Evolutionary conservation across 2,329 filamentous ascomycete genomes (phyloP).

Genomic region (Alternaria burnsii): DNA sequence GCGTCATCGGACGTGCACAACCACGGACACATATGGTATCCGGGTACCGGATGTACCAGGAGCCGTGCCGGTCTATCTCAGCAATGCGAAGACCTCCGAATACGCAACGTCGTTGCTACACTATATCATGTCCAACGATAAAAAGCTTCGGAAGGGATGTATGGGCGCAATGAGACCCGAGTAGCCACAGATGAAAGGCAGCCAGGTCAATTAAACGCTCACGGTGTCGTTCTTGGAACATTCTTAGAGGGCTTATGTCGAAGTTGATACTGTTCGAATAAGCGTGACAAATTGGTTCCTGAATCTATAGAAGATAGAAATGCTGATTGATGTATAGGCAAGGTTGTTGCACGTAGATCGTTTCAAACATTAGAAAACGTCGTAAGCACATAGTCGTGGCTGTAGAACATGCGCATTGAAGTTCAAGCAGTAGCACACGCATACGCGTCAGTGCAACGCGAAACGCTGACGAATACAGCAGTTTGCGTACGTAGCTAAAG

Average conservation of each 20-base stretch:
- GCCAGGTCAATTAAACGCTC: slow-evolving; percentile 52
- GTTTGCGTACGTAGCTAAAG: neutral
- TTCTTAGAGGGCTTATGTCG: slow-evolving; percentile 52
- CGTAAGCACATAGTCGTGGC: neutral
- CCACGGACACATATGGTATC: neutral
- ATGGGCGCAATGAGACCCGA: slow-evolving; percentile 51
- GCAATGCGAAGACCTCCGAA: neutral
- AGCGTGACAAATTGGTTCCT: slow-evolving; percentile 54
- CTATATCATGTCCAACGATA: neutral
- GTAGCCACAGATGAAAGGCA: slow-evolving; percentile 43
- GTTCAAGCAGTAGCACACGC: neutral
- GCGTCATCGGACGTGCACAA: neutral
- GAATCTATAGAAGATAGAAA: neutral
- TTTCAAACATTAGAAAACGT: neutral
- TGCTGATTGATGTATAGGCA: neutral
- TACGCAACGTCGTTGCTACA: too few relatives aligned
- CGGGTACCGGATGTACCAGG: neutral
- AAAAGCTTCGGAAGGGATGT: slow-evolving; percentile 27
- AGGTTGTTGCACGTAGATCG: neutral
- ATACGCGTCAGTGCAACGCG: neutral
- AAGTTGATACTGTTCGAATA: slow-evolving; percentile 48
- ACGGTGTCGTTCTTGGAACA: slow-evolving; percentile 47
- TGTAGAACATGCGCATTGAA: neutral
- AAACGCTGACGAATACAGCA: neutral
- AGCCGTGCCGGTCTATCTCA: neutral